A percentile compares a stretch with the other conserved stretches of the same genome.
Conservation (phyloP, 441 rosid genomes). For the Erodium moschatum region DNA sequence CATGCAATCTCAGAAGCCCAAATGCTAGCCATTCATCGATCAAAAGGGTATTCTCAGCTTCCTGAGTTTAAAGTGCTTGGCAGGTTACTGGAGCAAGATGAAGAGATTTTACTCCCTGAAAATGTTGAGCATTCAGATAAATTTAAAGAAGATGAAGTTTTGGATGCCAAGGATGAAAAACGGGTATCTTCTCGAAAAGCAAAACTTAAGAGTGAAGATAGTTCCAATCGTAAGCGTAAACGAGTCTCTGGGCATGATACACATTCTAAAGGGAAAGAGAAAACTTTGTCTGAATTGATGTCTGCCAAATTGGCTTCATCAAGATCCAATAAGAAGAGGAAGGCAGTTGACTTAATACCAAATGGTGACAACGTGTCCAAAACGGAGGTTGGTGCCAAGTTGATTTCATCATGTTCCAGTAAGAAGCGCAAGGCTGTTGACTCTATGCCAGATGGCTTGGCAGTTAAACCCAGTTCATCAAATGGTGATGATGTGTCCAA, state of each 20-base stretch:
- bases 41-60: conserved; percentile 55
- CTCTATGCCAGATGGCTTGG: no score
- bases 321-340: background rate
- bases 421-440: no score
- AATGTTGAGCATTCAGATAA: conserved; percentile 22
- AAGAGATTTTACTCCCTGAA: conserved; percentile 29
- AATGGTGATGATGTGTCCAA: background rate
- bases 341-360: background rate
- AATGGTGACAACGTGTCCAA: background rate
- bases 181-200: conserved; percentile 23
- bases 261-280: conserved; percentile 38
- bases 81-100: conserved; percentile 39
- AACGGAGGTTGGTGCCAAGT: no score
- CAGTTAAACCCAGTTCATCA: no score
- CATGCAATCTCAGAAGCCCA: conserved; percentile 41
- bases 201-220: conserved; percentile 27
- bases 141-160: conserved; percentile 20
- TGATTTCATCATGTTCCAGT: no score
- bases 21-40: conserved; percentile 49
- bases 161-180: conserved; percentile 21
- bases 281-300: conserved; percentile 51
- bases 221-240: conserved; percentile 29
- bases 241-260: conserved; percentile 24
- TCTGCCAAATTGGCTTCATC: conserved; percentile 23
- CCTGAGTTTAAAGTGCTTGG: conserved; percentile 46